Base-by-base conservation (phyloP, 768 basidiomycete species). In the Boletus rubroflammeus region DNA sequence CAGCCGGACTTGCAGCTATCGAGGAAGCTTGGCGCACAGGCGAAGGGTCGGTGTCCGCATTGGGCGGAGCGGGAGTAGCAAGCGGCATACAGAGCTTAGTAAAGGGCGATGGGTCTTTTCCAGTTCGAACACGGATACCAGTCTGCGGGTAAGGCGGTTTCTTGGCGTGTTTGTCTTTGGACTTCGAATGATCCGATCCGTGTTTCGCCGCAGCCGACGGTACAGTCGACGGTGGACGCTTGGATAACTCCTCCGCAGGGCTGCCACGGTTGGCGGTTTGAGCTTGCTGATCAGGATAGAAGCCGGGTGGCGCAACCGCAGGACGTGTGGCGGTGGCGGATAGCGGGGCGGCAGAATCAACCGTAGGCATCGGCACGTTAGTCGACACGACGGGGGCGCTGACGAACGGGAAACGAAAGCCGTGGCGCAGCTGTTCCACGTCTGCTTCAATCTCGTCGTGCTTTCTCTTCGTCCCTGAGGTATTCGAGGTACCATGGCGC, bases 121-220 rank as follows among this genome's bases (percentile, higher is more conserved):
- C 72, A 28, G 73, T 64, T 14, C 80, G 74, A 10, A 78, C 67
- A 15, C 81, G 80, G 41, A 80, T 71, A 35, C 81, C 80, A 10
- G 78, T 65, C 23, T 74, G 54, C 15, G 80, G 79, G 43, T 78
- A 76, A 13, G 60, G 58, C 2, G 36, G 21, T 58, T 76, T 80
- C 71, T 78, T 79, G 49, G 67, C 56, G 35, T 75, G 69, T 51
- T 76, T 78, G 47, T 74, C 75, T 55, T 75, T 76, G 47, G 63
- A 64, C 59, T 64, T 71, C 64, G 54, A 51, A 55, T 25, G 32
- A 26, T 67, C 54, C 14, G 65, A 46, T n/a, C 44, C 49, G 3
- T 47, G 58, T 47, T 58, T 66, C 47, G 57, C 35, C 3, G 21
- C 48, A 9, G 41, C 45, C 15, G 62, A 54, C 4, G 59, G 39